phyloP scores from a whole-genome alignment of 2,329 filamentous ascomycete species.

The Cadophora luteo-olivacea region DNA sequence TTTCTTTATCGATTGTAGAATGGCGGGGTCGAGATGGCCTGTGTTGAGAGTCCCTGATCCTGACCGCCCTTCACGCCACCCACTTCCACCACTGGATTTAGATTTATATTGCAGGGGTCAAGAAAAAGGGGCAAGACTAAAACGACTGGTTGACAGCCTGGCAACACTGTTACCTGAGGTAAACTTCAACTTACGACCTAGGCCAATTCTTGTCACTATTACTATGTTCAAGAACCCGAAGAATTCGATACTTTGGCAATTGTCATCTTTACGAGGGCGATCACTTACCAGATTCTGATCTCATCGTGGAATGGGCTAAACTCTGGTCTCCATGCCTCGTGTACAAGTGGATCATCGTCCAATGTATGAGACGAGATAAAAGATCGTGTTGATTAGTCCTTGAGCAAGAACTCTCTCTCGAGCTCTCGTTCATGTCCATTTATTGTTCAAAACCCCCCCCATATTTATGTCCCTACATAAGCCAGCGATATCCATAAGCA shows the following conservation, averaged over 20 bases:
- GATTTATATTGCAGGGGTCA: conserved; percentile 5
- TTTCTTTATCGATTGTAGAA: conserved; percentile 1
- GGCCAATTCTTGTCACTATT: too few species aligned
- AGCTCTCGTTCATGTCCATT: too few species aligned
- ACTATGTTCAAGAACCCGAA: too few species aligned
- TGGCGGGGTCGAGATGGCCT: conserved; percentile 1
- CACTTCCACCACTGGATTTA: background rate
- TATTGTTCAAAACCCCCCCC: too few species aligned
- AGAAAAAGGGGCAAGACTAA: conserved; percentile 9
- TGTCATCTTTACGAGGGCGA: background rate
- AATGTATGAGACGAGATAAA: background rate
- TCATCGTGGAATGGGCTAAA: background rate
- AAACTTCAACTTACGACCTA: too few species aligned
- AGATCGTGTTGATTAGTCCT: background rate
- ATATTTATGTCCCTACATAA: background rate
- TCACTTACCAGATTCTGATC: background rate
- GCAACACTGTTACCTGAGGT: background rate
- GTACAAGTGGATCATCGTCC: background rate
- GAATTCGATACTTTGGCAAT: background rate
- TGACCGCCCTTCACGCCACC: conserved; percentile 16
- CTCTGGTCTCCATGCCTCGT: background rate
- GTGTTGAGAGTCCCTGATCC: conserved; percentile 1
- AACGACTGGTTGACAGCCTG: conserved; percentile 7
- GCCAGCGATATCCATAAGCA: background rate
- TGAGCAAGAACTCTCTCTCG: too few species aligned